phyloP scores from a whole-genome alignment of 805 yeast species.

The Barnettozyma sucrosica region DNA sequence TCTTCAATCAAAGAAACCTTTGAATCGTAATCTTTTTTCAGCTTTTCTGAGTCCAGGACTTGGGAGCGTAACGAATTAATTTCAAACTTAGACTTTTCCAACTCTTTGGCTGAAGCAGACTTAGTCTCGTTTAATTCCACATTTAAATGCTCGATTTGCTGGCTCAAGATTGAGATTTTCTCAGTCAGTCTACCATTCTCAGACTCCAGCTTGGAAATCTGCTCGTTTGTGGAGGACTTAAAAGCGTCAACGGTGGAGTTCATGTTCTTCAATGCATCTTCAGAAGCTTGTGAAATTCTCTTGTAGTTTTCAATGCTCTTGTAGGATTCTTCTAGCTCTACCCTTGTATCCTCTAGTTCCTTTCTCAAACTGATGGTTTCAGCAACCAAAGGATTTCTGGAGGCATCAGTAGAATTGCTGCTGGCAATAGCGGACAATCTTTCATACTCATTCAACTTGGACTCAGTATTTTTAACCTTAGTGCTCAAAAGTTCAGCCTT shows the following conservation, averaged over 20 bases:
- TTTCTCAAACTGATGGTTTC: slow-evolving; percentile 29
- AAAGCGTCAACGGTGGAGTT: slow-evolving; percentile 47
- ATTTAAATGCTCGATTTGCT: slow-evolving; percentile 27
- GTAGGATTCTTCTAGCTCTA: slow-evolving; percentile 52
- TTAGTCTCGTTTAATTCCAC: slow-evolving; percentile 28
- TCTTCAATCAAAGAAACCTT: slow-evolving; percentile 27
- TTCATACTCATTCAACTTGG: slow-evolving; percentile 27
- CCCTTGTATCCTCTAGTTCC: slow-evolving; percentile 42
- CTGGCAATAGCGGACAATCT: slow-evolving; percentile 10
- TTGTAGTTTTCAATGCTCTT: slow-evolving; percentile 57
- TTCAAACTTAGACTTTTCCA: slow-evolving; percentile 16
- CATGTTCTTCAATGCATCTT: slow-evolving; percentile 52
- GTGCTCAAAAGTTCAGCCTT: slow-evolving; percentile 32
- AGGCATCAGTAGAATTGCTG: slow-evolving; percentile 22
- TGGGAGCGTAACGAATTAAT: slow-evolving; percentile 16
- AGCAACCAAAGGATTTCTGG: slow-evolving; percentile 21
- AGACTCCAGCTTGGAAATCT: slow-evolving; percentile 15
- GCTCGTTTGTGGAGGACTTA: slow-evolving; percentile 24
- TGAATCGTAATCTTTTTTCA: slow-evolving; percentile 28
- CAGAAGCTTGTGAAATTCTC: slow-evolving; percentile 59
- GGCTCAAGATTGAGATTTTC: slow-evolving; percentile 25
- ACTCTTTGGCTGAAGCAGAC: slow-evolving; percentile 19
- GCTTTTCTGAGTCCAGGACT: slow-evolving; percentile 20
- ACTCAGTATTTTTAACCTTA: slow-evolving; percentile 26
- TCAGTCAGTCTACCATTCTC: slow-evolving; percentile 21